Percentiles rank a stretch among this genome's conserved stretches.
Evolutionary conservation across 768 basidiomycete genomes (phyloP).

Genomic region (Artomyces pyxidatus): DNA sequence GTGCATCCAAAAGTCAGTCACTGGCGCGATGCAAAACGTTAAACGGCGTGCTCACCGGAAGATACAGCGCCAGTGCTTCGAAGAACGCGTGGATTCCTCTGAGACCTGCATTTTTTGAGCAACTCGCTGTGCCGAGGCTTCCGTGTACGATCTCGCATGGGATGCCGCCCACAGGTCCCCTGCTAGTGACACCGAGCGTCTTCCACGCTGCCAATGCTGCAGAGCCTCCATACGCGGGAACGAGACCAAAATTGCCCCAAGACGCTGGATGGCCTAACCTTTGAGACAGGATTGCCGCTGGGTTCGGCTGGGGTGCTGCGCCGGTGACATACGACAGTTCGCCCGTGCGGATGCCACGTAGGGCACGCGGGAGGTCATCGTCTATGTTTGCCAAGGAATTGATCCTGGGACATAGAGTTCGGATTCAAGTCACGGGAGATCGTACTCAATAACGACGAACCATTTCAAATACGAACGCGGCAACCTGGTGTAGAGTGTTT

Average conservation of each 20-base stretch:
- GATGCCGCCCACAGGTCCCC: conserved; percentile 55
- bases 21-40: background rate
- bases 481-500: conserved; percentile 31
- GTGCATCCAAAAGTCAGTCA: background rate
- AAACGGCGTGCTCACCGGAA: conserved; percentile 46
- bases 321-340: conserved; percentile 52
- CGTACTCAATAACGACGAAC: conserved; percentile 17
- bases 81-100: conserved; percentile 51
- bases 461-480: conserved; percentile 67
- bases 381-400: conserved; percentile 62
- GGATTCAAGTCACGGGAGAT: background rate
- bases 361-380: conserved; percentile 41
- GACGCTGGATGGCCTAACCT: conserved; percentile 50
- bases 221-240: conserved; percentile 59
- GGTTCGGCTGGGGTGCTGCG: conserved; percentile 29
- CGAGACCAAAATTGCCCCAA: conserved; percentile 53
- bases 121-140: conserved; percentile 45
- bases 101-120: conserved; percentile 47
- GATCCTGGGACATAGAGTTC: conserved; percentile 42
- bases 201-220: conserved; percentile 48
- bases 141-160: conserved; percentile 75
- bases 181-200: conserved; percentile 40
- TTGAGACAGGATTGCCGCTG: conserved; percentile 38
- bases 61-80: conserved; percentile 57
- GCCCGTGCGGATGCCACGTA: conserved; percentile 46